Evolutionary conservation across 2,329 filamentous ascomycete genomes (phyloP).

Genomic region (Aspergillus oerlinghausenensis): DNA sequence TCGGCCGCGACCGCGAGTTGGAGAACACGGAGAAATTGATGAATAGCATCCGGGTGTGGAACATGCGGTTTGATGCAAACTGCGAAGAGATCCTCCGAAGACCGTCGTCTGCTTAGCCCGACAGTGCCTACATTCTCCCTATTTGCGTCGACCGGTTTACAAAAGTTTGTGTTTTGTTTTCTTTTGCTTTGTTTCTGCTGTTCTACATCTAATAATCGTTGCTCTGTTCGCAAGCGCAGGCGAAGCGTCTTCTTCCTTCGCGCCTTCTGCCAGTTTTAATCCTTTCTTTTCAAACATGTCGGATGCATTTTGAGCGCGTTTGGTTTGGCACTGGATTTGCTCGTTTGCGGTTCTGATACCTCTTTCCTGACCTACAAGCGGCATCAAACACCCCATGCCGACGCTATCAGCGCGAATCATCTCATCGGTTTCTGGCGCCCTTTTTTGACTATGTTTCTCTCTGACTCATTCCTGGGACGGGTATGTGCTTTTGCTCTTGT

Average conservation of each 20-base stretch:
- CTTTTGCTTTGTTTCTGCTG: background rate
- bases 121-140: background rate
- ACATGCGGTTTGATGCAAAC: slow-evolving; percentile 91
- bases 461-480: slow-evolving; percentile 17
- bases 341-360: slow-evolving; percentile 19
- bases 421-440: slow-evolving; percentile 19
- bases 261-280: background rate
- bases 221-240: background rate
- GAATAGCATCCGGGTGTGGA: slow-evolving; percentile 82
- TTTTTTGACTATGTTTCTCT: slow-evolving; percentile 4
- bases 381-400: background rate
- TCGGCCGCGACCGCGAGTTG: slow-evolving; percentile 84
- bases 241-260: slow-evolving; percentile 1
- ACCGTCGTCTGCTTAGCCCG: slow-evolving; percentile 38
- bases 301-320: slow-evolving; percentile 35
- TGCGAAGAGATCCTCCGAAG: slow-evolving; percentile 78
- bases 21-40: slow-evolving; percentile 90
- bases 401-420: slow-evolving; percentile 18
- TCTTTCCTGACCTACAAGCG: background rate
- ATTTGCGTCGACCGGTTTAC: background rate
- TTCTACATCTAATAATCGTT: background rate
- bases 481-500: slow-evolving; percentile 14
- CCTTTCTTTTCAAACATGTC: slow-evolving; percentile 12
- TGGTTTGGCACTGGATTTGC: slow-evolving; percentile 28
- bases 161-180: slow-evolving; percentile 9